Evolutionary conservation across 371 early-diverging fungal species (phyloP), one percentile per base, ranked within the genome.

Genomic region (Sporodiniella umbellata): DNA sequence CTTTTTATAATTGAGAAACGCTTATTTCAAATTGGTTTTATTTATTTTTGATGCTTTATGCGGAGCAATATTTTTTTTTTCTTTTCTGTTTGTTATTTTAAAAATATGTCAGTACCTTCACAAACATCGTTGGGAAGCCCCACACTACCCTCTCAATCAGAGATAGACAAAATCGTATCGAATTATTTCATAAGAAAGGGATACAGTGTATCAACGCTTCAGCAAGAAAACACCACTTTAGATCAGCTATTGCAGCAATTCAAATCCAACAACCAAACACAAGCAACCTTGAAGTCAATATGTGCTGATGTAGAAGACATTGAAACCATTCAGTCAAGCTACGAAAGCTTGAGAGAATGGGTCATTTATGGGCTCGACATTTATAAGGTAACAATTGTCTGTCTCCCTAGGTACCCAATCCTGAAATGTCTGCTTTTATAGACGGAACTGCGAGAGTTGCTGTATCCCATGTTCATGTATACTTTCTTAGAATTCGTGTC

Each of bases 401-500:
- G n/a, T 2, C 8, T n/a, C 33, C 46, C 23, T 7, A 30, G 18
- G 5, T 8, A 8, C 6, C 8, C n/a, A n/a, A n/a, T n/a, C n/a
- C n/a, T n/a, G n/a, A n/a, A n/a, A n/a, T 15, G 21, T 39, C 46
- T 25, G 26, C 2, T 21, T 37, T 46, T 35, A 18, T 64, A 94
- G 92, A 70, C 82, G 35, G 99, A 99, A 72, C 79, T 99, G 25
- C 78, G 83, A 42, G 69, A 84, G 2, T 77, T 96, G 4, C 75
- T 99, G 12, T 99, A 88, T 70, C 99, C 99, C 3, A 62, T 98
- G 8, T 99, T 96, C 67, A 86, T 97, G 4, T 94, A 99, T 65
- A 78, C 86, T 23, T 99, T 94, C 69, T 76, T 99, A 39, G 95
- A 99, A 58, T 70, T 99, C 44, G 78, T 95, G 12, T 68, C 65